phyloP scores from a whole-genome alignment of 108 stramenopile genomes.

The Skeletonema costatum region DNA sequence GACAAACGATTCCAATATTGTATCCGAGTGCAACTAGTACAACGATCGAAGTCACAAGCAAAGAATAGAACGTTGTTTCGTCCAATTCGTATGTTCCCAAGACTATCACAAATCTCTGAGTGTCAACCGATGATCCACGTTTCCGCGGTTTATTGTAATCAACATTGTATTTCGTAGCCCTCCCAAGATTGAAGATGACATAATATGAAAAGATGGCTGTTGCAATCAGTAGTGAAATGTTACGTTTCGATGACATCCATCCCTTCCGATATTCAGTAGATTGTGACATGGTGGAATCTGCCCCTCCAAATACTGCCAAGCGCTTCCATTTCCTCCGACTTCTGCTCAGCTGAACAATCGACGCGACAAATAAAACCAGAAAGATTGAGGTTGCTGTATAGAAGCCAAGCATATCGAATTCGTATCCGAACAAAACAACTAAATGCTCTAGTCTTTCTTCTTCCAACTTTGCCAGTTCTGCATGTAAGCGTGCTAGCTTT shows the following conservation, averaged over 20 bases:
- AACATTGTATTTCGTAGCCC: not conserved
- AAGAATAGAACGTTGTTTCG: constrained; percentile 16
- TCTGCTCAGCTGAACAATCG: constrained; percentile 15
- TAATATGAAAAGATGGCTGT: constrained; percentile 3
- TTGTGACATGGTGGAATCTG: not conserved
- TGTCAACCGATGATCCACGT: not conserved
- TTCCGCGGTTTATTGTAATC: not conserved
- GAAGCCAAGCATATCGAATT: constrained; percentile 33
- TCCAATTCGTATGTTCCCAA: constrained; percentile 28
- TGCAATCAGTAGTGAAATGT: not conserved
- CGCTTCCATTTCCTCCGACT: constrained; percentile 29
- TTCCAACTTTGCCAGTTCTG: constrained; percentile 31
- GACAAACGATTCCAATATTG: constrained; percentile 23
- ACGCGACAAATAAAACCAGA: constrained; percentile 11
- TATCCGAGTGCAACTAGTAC: constrained; percentile 19
- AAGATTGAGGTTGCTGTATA: constrained; percentile 17
- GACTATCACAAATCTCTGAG: constrained; percentile 1
- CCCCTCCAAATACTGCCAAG: constrained; percentile 11
- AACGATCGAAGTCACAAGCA: constrained; percentile 28
- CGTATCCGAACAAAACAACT: constrained; percentile 24
- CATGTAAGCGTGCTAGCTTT: constrained; percentile 27
- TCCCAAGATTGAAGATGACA: constrained; percentile 14
- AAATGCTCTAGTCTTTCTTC: constrained; percentile 22
- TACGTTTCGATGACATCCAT: not conserved
- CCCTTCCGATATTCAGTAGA: not conserved